phyloP scores from a whole-genome alignment of 192 early-diverging fungal genomes.

The Physocladia obscura region DNA sequence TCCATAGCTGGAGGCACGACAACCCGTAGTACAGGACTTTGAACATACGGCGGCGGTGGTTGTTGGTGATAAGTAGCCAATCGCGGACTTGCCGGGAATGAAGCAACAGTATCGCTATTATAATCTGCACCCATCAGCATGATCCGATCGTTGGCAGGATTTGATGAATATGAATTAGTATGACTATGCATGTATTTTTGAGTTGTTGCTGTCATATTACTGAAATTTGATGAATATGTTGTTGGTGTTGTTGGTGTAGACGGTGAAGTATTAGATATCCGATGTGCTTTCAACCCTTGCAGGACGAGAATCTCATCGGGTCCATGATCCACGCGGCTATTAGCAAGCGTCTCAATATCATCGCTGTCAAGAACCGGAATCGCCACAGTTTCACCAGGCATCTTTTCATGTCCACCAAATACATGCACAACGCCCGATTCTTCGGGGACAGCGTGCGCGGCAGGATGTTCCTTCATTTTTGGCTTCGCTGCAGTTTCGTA shows the following conservation, averaged over 20 bases:
- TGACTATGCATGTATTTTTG: background rate
- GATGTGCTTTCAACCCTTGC: conserved; percentile 23
- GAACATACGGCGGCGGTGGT: conserved; percentile 21
- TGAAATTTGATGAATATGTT: background rate
- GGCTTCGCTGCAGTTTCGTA: conserved; percentile 42
- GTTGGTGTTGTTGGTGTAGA: background rate
- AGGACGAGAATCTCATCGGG: conserved; percentile 22
- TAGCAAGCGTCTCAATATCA: conserved; percentile 14
- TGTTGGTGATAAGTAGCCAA: background rate
- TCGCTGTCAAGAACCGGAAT: conserved; percentile 12
- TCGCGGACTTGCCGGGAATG: conserved; percentile 16
- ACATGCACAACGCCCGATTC: conserved; percentile 19
- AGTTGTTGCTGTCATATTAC: background rate
- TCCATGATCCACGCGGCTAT: background rate
- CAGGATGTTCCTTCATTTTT: conserved; percentile 10
- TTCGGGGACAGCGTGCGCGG: background rate
- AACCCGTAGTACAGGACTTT: too few species aligned
- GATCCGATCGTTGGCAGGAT: too few species aligned
- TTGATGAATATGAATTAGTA: background rate
- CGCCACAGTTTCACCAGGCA: conserved; percentile 1
- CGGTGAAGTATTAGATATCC: background rate
- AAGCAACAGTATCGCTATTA: background rate
- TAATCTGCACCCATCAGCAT: background rate
- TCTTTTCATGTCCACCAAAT: conserved; percentile 13
- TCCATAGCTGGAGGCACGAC: too few species aligned